Evolutionary conservation across 768 basidiomycete genomes (phyloP).

Genomic region (Tulasnella sp.): DNA sequence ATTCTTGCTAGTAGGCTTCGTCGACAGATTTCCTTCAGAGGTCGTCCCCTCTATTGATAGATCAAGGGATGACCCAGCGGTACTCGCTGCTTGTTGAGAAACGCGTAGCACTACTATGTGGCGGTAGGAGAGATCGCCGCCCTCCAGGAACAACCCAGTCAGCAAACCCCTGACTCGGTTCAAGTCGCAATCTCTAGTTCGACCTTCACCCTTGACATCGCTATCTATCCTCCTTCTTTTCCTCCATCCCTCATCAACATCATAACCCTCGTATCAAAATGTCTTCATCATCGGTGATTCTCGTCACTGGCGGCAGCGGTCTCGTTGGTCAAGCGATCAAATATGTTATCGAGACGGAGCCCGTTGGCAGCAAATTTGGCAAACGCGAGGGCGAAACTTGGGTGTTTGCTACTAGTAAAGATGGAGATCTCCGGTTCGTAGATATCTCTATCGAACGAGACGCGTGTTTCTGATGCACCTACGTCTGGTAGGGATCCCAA

Average conservation of each 20-base stretch:
- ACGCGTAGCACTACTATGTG: too few species aligned
- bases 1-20: too few species aligned
- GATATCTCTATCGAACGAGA: neutral
- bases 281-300: constrained; percentile 51
- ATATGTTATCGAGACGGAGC: constrained; percentile 76
- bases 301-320: constrained; percentile 85
- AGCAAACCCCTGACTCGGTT: constrained; percentile 4
- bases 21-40: too few species aligned
- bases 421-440: constrained; percentile 80
- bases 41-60: too few species aligned
- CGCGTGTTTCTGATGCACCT: neutral
- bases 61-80: too few species aligned
- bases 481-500: constrained; percentile 59
- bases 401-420: constrained; percentile 78
- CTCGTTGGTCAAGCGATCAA: constrained; percentile 86
- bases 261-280: neutral
- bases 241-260: neutral
- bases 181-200: neutral
- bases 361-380: constrained; percentile 79
- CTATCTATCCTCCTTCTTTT: neutral
- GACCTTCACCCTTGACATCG: neutral
- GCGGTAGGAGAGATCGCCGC: neutral
- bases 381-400: constrained; percentile 76
- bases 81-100: too few species aligned
- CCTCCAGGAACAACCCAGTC: neutral